Evolutionary conservation across 2,329 filamentous ascomycete genomes (phyloP).

Genomic region (Fusarium nygamai): DNA sequence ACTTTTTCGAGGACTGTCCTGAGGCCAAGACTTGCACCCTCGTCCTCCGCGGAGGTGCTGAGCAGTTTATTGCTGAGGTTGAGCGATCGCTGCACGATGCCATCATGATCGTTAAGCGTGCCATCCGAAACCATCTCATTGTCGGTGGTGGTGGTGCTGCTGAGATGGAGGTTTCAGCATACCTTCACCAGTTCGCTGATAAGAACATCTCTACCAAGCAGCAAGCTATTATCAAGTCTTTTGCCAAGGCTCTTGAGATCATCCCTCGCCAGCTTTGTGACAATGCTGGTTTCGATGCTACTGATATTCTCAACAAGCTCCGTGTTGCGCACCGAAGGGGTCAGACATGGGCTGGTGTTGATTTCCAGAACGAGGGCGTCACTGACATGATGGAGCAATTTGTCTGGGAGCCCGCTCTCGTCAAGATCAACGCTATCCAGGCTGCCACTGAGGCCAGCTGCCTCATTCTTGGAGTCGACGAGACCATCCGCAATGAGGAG

Average conservation of each 20-base stretch:
- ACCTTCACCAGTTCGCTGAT: slow-evolving; percentile 92
- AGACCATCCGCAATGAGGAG: slow-evolving; percentile 99
- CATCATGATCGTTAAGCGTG: slow-evolving; percentile 99
- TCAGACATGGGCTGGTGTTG: slow-evolving; percentile 93
- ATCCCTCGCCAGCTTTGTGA: slow-evolving; percentile 97
- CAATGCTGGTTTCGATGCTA: slow-evolving; percentile 98
- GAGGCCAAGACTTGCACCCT: slow-evolving; percentile 97
- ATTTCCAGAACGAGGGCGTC: slow-evolving; percentile 92
- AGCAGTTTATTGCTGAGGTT: slow-evolving; percentile 99
- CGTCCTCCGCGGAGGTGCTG: slow-evolving; percentile 91
- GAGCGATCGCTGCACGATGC: slow-evolving; percentile 98
- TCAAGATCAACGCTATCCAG: slow-evolving; percentile 97
- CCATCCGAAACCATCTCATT: slow-evolving; percentile 92
- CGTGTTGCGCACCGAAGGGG: slow-evolving; percentile 96
- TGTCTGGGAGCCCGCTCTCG: slow-evolving; percentile 95
- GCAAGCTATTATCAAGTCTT: slow-evolving; percentile 96
- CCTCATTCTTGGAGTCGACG: slow-evolving; percentile 94
- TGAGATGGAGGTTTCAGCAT: slow-evolving; percentile 97
- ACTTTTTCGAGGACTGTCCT: slow-evolving; percentile 97
- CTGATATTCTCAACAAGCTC: slow-evolving; percentile 95
- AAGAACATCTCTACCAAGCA: slow-evolving; percentile 94
- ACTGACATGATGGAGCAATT: slow-evolving; percentile 94
- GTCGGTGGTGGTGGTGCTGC: slow-evolving; percentile 93
- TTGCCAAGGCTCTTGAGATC: slow-evolving; percentile 95
- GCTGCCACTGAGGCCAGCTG: slow-evolving; percentile 95